phyloP scores from a whole-genome alignment of 2,329 filamentous ascomycete species.

The Nectriaceae sp. region DNA sequence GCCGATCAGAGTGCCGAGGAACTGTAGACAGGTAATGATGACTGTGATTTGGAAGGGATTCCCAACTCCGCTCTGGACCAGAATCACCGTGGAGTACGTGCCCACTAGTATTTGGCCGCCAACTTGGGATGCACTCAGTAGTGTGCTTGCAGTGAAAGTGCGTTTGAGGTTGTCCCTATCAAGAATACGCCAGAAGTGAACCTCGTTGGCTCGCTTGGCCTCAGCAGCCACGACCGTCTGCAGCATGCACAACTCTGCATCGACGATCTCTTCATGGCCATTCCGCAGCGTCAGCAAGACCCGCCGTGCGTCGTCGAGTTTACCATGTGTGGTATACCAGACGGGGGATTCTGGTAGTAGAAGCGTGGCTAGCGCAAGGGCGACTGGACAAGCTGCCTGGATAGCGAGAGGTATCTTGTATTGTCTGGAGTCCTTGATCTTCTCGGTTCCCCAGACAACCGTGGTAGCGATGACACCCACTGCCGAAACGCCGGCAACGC shows the following conservation, averaged over 20 bases:
- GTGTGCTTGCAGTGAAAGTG: not conserved
- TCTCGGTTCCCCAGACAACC: not conserved
- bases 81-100: not conserved
- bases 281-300: not conserved
- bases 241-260: not conserved
- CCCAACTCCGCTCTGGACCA: not conserved
- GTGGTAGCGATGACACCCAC: not conserved
- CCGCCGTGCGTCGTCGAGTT: not conserved
- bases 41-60: not conserved
- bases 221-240: not conserved
- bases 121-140: not conserved
- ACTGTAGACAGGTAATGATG: not conserved
- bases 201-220: not conserved
- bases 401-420: constrained; percentile 1
- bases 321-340: not conserved
- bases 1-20: not conserved
- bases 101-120: not conserved
- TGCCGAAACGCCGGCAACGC: not conserved
- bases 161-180: not conserved
- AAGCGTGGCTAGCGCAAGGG: not conserved
- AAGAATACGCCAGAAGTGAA: not conserved
- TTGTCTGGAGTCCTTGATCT: not conserved
- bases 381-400: not conserved
- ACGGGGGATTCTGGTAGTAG: not conserved
- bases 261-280: not conserved